Conservation (phyloP, 2,329 filamentous ascomycete species). For the Aspergillus tanneri region DNA sequence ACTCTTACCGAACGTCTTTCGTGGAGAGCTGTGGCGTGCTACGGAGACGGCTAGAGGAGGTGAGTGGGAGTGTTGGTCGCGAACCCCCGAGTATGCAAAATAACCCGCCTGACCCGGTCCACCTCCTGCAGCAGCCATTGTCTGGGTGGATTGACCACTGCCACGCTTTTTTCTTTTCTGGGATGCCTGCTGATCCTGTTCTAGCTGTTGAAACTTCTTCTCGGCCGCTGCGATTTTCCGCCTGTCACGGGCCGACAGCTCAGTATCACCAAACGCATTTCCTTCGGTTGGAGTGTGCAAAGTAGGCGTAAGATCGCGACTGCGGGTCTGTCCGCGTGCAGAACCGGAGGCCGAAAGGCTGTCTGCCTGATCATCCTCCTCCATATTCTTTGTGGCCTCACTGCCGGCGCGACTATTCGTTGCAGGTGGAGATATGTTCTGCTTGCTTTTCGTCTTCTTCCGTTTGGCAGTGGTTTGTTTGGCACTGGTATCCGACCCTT, state of each 20-base stretch:
- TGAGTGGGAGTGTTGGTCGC: constrained; percentile 42
- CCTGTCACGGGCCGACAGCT: constrained; percentile 61
- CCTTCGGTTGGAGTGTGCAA: constrained; percentile 46
- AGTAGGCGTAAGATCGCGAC: constrained; percentile 62
- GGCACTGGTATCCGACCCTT: constrained; percentile 29
- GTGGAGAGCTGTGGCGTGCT: constrained; percentile 29
- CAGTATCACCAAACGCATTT: constrained; percentile 41
- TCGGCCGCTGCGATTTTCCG: constrained; percentile 64
- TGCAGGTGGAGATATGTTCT: constrained; percentile 53
- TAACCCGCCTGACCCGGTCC: constrained; percentile 1
- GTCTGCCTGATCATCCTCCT: constrained; percentile 58
- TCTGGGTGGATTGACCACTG: constrained; percentile 55
- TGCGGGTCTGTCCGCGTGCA: constrained; percentile 55
- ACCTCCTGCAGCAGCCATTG: constrained; percentile 33
- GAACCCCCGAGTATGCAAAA: constrained; percentile 16
- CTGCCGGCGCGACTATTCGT: constrained; percentile 61
- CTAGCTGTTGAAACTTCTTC: constrained; percentile 61
- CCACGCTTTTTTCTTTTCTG: constrained; percentile 58
- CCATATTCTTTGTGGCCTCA: constrained; percentile 52
- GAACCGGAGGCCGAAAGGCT: constrained; percentile 59
- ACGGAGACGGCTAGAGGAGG: constrained; percentile 32
- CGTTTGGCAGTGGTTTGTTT: constrained; percentile 49
- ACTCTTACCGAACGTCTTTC: constrained; percentile 32
- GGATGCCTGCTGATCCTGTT: constrained; percentile 53
- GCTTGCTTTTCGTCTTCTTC: constrained; percentile 49